Evolutionary conservation across 495 filamentous ascomycete species (phyloP).

Genomic region (Penicillium ucsense): DNA sequence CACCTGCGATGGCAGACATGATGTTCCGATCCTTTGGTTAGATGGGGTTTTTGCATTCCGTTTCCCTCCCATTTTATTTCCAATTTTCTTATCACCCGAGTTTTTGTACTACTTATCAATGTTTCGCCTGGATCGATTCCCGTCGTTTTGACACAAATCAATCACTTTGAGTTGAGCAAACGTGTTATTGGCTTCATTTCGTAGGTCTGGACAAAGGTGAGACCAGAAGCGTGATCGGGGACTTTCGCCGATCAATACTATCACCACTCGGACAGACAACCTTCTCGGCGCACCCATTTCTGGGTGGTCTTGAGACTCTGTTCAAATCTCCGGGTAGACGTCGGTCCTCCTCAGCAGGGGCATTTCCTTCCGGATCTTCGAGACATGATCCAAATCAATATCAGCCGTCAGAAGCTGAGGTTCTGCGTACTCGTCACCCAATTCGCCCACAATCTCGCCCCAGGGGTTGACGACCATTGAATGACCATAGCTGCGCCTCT

Average conservation of each 20-base stretch:
- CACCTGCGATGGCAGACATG: conserved; percentile 25
- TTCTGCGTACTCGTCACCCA: conserved; percentile 42
- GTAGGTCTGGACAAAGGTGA: too few species aligned
- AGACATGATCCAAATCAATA: conserved; percentile 40
- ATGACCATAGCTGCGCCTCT: conserved; percentile 75
- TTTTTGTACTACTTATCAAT: conserved; percentile 28
- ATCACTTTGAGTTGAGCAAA: background rate
- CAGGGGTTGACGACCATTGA: conserved; percentile 83
- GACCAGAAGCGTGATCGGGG: background rate
- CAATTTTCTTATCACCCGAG: conserved; percentile 8
- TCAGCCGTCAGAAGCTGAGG: conserved; percentile 44
- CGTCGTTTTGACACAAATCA: conserved; percentile 19
- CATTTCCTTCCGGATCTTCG: conserved; percentile 50
- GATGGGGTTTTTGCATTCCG: conserved; percentile 29
- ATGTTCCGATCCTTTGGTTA: conserved; percentile 29
- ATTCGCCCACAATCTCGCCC: conserved; percentile 62
- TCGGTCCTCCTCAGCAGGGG: conserved; percentile 53
- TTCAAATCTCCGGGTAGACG: conserved; percentile 44
- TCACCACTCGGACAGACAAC: background rate
- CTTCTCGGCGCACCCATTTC: background rate
- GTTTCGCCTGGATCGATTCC: conserved; percentile 20
- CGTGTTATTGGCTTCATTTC: too few species aligned
- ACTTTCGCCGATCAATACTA: background rate
- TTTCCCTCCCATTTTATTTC: background rate
- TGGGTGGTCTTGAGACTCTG: background rate